Conservation (phyloP, 768 basidiomycete genomes). For the Tylopilus plumbeoviolaceoides region DNA sequence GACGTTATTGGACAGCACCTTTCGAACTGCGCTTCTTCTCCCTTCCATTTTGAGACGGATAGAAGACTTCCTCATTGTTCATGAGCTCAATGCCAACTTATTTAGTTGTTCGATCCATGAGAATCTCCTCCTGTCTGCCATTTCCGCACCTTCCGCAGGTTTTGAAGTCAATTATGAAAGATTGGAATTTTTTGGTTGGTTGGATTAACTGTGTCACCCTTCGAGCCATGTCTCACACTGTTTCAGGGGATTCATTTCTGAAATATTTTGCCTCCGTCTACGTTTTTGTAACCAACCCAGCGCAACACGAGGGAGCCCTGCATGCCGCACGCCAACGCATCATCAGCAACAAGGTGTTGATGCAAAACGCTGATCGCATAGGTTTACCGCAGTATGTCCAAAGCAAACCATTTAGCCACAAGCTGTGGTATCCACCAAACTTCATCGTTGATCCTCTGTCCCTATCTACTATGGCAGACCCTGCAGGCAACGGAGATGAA, state of each 20-base stretch:
- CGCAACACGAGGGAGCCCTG: constrained; percentile 60
- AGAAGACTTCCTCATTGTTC: constrained; percentile 70
- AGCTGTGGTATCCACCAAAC: constrained; percentile 59
- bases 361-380: constrained; percentile 47
- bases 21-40: constrained; percentile 63
- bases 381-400: constrained; percentile 74
- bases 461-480: constrained; percentile 12
- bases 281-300: constrained; percentile 66
- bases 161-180: constrained; percentile 80
- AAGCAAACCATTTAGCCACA: constrained; percentile 63
- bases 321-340: constrained; percentile 64
- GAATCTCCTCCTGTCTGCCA: constrained; percentile 56
- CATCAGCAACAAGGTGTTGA: constrained; percentile 70
- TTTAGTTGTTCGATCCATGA: constrained; percentile 64
- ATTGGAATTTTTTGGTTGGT: constrained; percentile 80
- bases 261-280: constrained; percentile 76
- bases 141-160: constrained; percentile 66
- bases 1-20: constrained; percentile 43
- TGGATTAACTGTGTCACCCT: constrained; percentile 13
- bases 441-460: constrained; percentile 29
- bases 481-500: constrained; percentile 32
- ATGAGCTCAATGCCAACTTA: constrained; percentile 69
- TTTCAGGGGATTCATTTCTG: constrained; percentile 71
- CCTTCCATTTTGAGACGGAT: constrained; percentile 73
- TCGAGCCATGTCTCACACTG: constrained; percentile 22